Evolutionary conservation across 2,329 filamentous ascomycete species (phyloP).

Genomic region (Mycocentrospora acerina): DNA sequence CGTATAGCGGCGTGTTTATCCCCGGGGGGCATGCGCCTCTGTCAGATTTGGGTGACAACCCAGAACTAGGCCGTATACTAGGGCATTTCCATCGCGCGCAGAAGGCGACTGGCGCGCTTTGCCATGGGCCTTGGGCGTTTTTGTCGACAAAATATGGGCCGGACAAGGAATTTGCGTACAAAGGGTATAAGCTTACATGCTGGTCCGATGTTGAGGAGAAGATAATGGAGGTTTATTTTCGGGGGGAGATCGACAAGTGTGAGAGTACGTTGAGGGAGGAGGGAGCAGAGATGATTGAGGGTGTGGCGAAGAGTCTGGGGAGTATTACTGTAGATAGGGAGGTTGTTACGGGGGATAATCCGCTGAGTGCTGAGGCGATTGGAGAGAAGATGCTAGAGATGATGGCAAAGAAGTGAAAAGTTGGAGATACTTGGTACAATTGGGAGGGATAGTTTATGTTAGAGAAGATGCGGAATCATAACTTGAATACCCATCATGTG

Average conservation of each 20-base stretch:
- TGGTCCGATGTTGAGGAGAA: constrained; percentile 51
- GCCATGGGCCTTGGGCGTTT: constrained; percentile 51
- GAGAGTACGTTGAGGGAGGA: constrained; percentile 42
- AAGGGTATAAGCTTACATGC: constrained; percentile 49
- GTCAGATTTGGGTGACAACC: constrained; percentile 44
- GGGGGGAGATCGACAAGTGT: constrained; percentile 48
- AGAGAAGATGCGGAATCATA: too few species aligned
- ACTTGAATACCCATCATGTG: too few species aligned
- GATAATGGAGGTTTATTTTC: constrained; percentile 47
- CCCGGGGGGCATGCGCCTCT: constrained; percentile 51
- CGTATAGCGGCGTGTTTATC: constrained; percentile 47
- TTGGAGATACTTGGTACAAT: too few species aligned
- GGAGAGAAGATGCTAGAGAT: constrained; percentile 38
- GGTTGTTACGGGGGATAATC: constrained; percentile 36
- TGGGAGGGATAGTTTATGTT: too few species aligned
- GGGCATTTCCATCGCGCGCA: constrained; percentile 43
- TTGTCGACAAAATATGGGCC: constrained; percentile 44
- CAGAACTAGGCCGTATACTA: constrained; percentile 47
- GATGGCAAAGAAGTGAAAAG: constrained; percentile 17
- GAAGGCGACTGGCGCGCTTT: constrained; percentile 51
- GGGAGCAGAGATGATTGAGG: constrained; percentile 50
- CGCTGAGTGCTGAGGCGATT: constrained; percentile 35
- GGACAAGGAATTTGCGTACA: constrained; percentile 44
- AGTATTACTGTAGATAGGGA: constrained; percentile 48
- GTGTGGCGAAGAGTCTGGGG: constrained; percentile 43